Evolutionary conservation across 2,329 filamentous ascomycete genomes (phyloP), one percentile per base, ranked within the genome.

Genomic region (Curvularia lunata): DNA sequence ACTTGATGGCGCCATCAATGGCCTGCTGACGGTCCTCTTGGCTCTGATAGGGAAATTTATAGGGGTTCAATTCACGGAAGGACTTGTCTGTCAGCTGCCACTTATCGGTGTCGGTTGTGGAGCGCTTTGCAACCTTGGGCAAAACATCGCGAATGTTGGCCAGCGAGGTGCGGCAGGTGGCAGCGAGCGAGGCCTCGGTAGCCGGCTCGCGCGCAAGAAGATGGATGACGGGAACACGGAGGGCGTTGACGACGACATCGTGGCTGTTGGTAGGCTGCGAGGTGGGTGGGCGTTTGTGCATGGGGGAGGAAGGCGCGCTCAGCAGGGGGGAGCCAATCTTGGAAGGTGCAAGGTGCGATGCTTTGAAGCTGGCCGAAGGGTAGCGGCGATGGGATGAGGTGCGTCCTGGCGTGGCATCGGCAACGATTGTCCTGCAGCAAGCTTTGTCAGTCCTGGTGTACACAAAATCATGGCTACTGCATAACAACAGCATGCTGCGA

Each of bases 51-150:
- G 80, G 80, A 67, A 88, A 88, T 7, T 80, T 83, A 80, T 82
- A 88, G 9, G 86, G 81, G 66, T 88, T 85, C 60, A 89, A 76
- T 51, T 88, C 86, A 65, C 84, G 85, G 70, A 83, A 88, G 16
- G 78, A 75, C 67, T 84, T 85, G 72, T 88, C 85, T 32, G 77
- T 81, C 60, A 89, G 77, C 64, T 75, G 72, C 73, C 73, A 76
- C 56, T 70, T 73, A 19, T 73, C 71, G 55, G 80, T 75, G 18
- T 80, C 80, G 38, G 82, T 75, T 42, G 81, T 75, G 48, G 80
- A 81, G 63, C 82, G 79, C 54, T 79, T 78, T 13, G 81, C 84
- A 64, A 85, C 81, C 72, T 86, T 87, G 58, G 71, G 67, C 18
- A 77, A 59, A n/a, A 75, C 59, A 37, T 75, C 72, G 34, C 69